A percentile compares a stretch with the other conserved stretches of the same genome.
These are phyloP conservation scores for Lepidium sativum DNA, from an alignment of 345 rosid species.

Conservation along the genomic window DNA sequence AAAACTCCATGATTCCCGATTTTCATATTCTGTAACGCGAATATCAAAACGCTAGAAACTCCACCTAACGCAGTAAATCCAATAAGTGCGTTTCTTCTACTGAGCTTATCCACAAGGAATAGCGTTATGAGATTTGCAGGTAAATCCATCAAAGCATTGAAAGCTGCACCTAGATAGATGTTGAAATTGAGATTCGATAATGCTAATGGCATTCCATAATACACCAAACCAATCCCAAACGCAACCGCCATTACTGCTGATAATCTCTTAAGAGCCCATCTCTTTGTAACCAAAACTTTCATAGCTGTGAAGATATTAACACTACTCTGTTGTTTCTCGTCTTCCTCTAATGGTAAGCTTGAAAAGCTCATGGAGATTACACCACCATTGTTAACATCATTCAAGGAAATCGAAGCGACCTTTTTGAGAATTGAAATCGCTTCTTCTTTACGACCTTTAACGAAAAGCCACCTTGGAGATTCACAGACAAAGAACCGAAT, in stretches of 20 bases:
- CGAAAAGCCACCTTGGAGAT: constrained; percentile 54
- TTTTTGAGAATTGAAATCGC: constrained; percentile 42
- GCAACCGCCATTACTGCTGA: constrained; percentile 32
- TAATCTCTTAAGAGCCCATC: constrained; percentile 49
- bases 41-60: constrained; percentile 33
- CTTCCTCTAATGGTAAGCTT: constrained; percentile 10
- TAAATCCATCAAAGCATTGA: constrained; percentile 59
- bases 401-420: constrained; percentile 15
- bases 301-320: constrained; percentile 41
- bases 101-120: constrained; percentile 35
- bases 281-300: constrained; percentile 32
- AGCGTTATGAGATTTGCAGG: constrained; percentile 44
- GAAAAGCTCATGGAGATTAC: constrained; percentile 28
- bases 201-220: constrained; percentile 70
- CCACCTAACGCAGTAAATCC: constrained; percentile 40
- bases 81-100: constrained; percentile 34
- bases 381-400: constrained; percentile 7
- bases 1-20: constrained; percentile 8
- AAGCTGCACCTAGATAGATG: constrained; percentile 50
- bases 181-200: constrained; percentile 42
- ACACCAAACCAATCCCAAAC: constrained; percentile 56
- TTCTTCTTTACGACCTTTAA: constrained; percentile 45
- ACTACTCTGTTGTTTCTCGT: background rate
- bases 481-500: constrained; percentile 33
- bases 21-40: constrained; percentile 18